These are phyloP conservation scores for Amanita phalloides DNA, from an alignment of 768 basidiomycete species.

Conservation along the genomic window DNA sequence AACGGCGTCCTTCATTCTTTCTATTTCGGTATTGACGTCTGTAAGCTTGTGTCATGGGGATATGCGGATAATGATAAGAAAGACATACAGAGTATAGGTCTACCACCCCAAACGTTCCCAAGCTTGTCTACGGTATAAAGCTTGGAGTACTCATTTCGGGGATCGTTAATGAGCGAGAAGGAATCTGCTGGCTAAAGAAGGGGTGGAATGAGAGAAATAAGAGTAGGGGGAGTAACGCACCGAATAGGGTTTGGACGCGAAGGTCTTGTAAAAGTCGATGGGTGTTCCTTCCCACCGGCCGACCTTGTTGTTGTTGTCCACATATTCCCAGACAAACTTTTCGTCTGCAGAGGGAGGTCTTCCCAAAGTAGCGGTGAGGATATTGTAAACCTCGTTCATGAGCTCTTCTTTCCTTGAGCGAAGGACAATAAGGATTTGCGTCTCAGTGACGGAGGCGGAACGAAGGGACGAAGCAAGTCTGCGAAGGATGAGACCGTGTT, in stretches of 20 bases:
- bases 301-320: conserved; percentile 67
- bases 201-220: not conserved
- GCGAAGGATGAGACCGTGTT: conserved; percentile 80
- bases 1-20: conserved; percentile 72
- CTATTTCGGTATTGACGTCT: conserved; percentile 88
- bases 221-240: conserved; percentile 20
- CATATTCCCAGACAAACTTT: conserved; percentile 82
- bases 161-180: conserved; percentile 94
- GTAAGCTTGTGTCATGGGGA: not conserved
- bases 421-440: conserved; percentile 39
- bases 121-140: conserved; percentile 89
- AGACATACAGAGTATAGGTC: conserved; percentile 70
- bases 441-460: conserved; percentile 32
- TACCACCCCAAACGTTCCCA: conserved; percentile 86
- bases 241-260: conserved; percentile 44
- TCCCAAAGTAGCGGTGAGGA: conserved; percentile 80
- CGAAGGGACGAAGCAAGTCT: conserved; percentile 43
- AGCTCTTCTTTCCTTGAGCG: conserved; percentile 80
- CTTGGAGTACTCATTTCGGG: conserved; percentile 72
- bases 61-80: conserved; percentile 1
- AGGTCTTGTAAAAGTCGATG: conserved; percentile 64
- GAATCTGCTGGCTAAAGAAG: conserved; percentile 49
- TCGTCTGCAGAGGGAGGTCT: conserved; percentile 69
- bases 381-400: conserved; percentile 73
- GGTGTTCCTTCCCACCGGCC: conserved; percentile 75